Evolutionary conservation across 1,284 basidiomycete species (phyloP), one percentile per base, ranked within the genome.

Genomic region (Golubevia sp.): DNA sequence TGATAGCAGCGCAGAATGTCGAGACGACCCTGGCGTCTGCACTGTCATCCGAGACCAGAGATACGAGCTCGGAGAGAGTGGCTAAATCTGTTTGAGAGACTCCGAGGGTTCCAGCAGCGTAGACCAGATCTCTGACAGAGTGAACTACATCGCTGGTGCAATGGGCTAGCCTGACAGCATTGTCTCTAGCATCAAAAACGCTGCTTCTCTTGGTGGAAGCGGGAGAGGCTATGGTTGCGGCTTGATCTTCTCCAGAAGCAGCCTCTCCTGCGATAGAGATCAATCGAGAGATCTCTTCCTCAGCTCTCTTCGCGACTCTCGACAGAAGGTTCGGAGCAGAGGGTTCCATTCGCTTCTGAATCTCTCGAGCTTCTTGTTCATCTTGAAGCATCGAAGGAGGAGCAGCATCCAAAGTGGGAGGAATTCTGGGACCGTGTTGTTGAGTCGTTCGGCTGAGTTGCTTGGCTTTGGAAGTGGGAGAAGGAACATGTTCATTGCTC

Each of bases 201-300:
- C 13, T 52, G 30, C 30, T 34, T 34, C 30, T 34, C 30, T 3
- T 2, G 6, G 13, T 23, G 5, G 50, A 52, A 27, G 6, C 13
- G 6, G 21, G 50, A 23, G 21, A 27, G 1, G 48, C 48, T n/a
- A 49, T n/a, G 18, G 20, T 49, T 23, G n/a, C n/a, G 25, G 50
- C 5, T 7, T 5, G 25, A 7, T 70, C 74, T 27, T 72, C 67
- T 15, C 62, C 64, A 25, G 66, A 65, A 49, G 73, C 66, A 38
- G 65, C 57, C 56, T 76, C 74, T 15, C 67, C 66, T 15, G 70
- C 70, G 48, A 76, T 67, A 25, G 67, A 49, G 13, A 67, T 64
- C 18, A 76, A 52, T n/a, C 61, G 57, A 3, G 63, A 62, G 26
- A 73, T 74, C n/a, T 62, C 60, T 49, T 74, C 67, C 20, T 68